Evolutionary conservation across 169 alveolate genomes (phyloP).

Genomic region (Plasmodium gallinaceum): DNA sequence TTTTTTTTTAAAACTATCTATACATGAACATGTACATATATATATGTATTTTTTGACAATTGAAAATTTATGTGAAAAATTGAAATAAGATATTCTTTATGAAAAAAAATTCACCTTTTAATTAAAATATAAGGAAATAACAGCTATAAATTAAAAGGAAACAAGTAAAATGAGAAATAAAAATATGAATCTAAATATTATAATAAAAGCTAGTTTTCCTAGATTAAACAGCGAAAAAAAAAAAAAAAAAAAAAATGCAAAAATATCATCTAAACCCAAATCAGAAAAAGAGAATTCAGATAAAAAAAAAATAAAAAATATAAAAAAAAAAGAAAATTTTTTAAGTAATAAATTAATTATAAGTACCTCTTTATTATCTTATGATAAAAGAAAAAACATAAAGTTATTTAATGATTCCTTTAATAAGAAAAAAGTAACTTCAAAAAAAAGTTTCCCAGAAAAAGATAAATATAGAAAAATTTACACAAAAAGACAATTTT

Average conservation of each 20-base stretch:
- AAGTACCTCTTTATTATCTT: constrained; percentile 13
- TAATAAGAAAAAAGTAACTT: constrained; percentile 8
- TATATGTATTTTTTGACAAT: background rate
- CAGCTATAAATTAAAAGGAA: background rate
- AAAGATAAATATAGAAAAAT: background rate
- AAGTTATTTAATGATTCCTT: background rate
- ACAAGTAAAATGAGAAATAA: background rate
- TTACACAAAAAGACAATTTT: background rate
- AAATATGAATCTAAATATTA: constrained; percentile 37
- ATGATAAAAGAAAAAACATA: constrained; percentile 32
- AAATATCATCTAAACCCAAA: constrained; percentile 14
- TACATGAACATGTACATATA: background rate
- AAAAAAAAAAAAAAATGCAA: constrained; percentile 11
- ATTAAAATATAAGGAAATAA: background rate
- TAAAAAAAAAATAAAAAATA: constrained; percentile 41
- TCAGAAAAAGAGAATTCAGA: constrained; percentile 29
- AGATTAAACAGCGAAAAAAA: constrained; percentile 31
- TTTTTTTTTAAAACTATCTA: background rate
- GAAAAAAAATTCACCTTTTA: background rate
- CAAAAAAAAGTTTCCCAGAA: constrained; percentile 2
- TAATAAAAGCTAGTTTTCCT: constrained; percentile 24
- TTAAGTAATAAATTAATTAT: constrained; percentile 3
- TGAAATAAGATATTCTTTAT: no score
- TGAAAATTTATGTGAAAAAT: no score
- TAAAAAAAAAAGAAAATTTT: constrained; percentile 5